Conservation (phyloP, 1,139 yeast species). For the Pichia inconspicua region DNA sequence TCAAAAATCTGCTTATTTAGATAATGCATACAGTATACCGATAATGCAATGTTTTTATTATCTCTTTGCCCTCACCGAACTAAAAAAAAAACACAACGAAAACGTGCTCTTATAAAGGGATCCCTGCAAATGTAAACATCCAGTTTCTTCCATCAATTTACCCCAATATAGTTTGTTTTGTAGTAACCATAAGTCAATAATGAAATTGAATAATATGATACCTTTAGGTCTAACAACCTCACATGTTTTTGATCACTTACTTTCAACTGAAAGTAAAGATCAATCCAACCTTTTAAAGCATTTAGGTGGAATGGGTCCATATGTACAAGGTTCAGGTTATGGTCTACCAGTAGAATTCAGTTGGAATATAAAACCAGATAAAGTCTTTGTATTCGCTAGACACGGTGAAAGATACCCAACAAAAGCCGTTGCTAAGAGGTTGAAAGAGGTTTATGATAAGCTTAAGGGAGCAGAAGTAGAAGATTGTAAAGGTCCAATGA, state of each 20-base stretch:
- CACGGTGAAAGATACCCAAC: slow-evolving; percentile 68
- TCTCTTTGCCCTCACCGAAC: too few species aligned
- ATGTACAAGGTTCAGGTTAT: slow-evolving; percentile 32
- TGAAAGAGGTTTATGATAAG: slow-evolving; percentile 18
- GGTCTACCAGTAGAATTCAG: slow-evolving; percentile 41
- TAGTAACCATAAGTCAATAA: background rate
- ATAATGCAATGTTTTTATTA: too few species aligned
- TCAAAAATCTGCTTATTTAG: too few species aligned
- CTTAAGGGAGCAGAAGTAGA: slow-evolving; percentile 14
- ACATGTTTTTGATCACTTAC: slow-evolving; percentile 4
- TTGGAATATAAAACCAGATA: slow-evolving; percentile 45
- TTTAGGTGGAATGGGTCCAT: slow-evolving; percentile 43
- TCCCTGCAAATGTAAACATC: too few species aligned
- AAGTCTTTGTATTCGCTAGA: slow-evolving; percentile 55
- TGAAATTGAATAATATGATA: slow-evolving; percentile 1
- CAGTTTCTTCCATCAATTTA: too few species aligned
- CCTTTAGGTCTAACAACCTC: slow-evolving; percentile 19
- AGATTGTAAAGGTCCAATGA: slow-evolving; percentile 21
- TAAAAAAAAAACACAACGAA: too few species aligned
- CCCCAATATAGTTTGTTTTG: too few species aligned
- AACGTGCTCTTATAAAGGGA: too few species aligned
- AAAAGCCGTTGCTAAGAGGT: slow-evolving; percentile 12
- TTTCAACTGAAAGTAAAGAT: slow-evolving; percentile 10
- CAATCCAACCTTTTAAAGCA: slow-evolving; percentile 29
- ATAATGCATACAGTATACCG: too few species aligned